Base-by-base conservation (phyloP, 352 stramenopile species). In the Aphanomyces stellatus region DNA sequence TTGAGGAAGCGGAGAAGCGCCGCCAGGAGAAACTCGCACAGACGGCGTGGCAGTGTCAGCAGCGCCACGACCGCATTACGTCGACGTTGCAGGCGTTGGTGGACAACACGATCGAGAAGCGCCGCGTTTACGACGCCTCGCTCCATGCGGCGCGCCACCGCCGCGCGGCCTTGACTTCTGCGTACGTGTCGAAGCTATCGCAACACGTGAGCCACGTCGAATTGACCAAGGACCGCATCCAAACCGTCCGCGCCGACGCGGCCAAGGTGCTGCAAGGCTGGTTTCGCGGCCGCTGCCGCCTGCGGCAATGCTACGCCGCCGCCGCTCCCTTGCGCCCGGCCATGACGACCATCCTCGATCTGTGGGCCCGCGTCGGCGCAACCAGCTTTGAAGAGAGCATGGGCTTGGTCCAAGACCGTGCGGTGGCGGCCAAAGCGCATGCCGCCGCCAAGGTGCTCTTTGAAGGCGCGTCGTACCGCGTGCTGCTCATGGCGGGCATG, bases 401-500 rank as follows among this genome's bases (percentile, higher is more conserved):
- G 81, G 43, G 43, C 25, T 53, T 89, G 25, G 63, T 91, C 60
- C 81, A 90, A 61, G 69, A 87, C 49, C 79, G 79, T 6, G 55
- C 75, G n/a, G 69, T 87, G 25, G 71, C 78, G 22, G 71, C 75
- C 27, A 75, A 78, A 0, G 83, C 83, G 3, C 77, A 88, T 71
- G 69, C 61, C 10, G 59, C 90, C 27, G 13, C 85, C 56, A 80
- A 80, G 22, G 80, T 87, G 48, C 61, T 91, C n/a, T 65, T 82
- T 51, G 70, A 77, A 1, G 72, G 64, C 24, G 77, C 78, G 37
- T 78, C 71, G 41, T 85, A 83, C 59, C 81, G 81, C 2, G 78
- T 91, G 24, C 68, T 91, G 33, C 69, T 91, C 35, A 84, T 91
- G 77, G 83, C 81, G 0, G 83, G 83, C 0, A 88, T 90, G 80